Percentiles rank a stretch among this genome's conserved stretches.
Conservation (phyloP, 352 stramenopile genomes). For the Globisporangium middletonii region DNA sequence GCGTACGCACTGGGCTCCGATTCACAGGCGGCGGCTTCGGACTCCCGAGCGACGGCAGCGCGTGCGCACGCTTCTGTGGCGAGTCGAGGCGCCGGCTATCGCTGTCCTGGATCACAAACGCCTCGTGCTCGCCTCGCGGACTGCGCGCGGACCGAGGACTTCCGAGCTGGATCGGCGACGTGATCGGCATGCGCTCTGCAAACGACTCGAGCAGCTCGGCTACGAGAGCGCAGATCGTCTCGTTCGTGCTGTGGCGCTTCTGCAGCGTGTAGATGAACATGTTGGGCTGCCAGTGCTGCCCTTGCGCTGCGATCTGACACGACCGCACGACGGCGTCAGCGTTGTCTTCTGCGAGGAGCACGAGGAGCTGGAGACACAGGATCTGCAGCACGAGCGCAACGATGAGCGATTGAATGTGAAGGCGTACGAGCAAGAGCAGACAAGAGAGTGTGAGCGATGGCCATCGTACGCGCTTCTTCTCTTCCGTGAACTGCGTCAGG, state of each 20-base stretch:
- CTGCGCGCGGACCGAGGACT: constrained; percentile 5
- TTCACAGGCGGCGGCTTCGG: constrained; percentile 3
- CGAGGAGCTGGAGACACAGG: constrained; percentile 42
- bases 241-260: constrained; percentile 57
- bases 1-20: constrained; percentile 17
- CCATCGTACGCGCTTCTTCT: constrained; percentile 43
- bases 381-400: constrained; percentile 22
- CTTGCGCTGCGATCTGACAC: constrained; percentile 58
- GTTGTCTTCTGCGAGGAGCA: constrained; percentile 52
- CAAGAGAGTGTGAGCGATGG: neutral
- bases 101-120: constrained; percentile 4
- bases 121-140: constrained; percentile 1
- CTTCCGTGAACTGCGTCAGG: constrained; percentile 42
- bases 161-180: constrained; percentile 41
- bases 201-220: constrained; percentile 38
- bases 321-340: constrained; percentile 36
- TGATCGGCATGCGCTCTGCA: constrained; percentile 46
- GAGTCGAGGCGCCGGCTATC: neutral
- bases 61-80: constrained; percentile 12
- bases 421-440: too few species aligned
- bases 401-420: neutral
- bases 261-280: constrained; percentile 77
- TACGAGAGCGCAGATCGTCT: constrained; percentile 32
- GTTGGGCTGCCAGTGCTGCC: constrained; percentile 66
- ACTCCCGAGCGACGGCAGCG: constrained; percentile 28